Evolutionary conservation across 2,329 filamentous ascomycete species (phyloP), one percentile per base, ranked within the genome.

Genomic region (Sporothrix luriei): DNA sequence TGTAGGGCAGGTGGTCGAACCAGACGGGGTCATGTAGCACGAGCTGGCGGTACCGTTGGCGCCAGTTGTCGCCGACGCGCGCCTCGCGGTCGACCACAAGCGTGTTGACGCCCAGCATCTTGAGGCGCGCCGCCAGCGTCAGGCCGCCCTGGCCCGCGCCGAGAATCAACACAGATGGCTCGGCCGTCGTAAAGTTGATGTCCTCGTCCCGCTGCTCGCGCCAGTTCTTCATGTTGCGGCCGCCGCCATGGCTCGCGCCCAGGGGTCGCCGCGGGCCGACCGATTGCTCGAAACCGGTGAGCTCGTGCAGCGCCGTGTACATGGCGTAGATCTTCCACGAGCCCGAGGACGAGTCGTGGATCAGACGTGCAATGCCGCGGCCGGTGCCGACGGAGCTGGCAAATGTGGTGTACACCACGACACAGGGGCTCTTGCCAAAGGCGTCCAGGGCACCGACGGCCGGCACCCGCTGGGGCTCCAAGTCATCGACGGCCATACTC

Each of bases 11-110:
- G 74, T 88, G 85, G 68, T 85, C 83, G 70, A 83, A 85, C 80
- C 82, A 88, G 2, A 91, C 85, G 0, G 88, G 88, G 73, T 91
- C 89, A 73, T 92, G 89, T 0, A 90, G 84, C 0, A 91, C 88
- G 0, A 91, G 84, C 71, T 89, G 85, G 72, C 86, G 83, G 73
- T 90, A 90, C 59, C 88, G 78, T 51, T 82, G 81, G 19, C 88
- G 81, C 88, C 88, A 90, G 75, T 87, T 90, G 72, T 90, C 87
- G 16, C 88, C 88, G 0, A 90, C 79, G 2, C 82, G 80, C 0
- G 83, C 79, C 69, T 88, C 85, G 26, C 81, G 79, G 73, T 90
- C 88, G 24, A 90, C 80, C n/a, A 90, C 74, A 1, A 90, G 78
- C 0, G 84, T 78, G 14, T 83, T 78, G 2, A 90, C 78, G 1